Base-by-base conservation (phyloP, 176 grass and related monocot species). In the Raddia distichophylla region DNA sequence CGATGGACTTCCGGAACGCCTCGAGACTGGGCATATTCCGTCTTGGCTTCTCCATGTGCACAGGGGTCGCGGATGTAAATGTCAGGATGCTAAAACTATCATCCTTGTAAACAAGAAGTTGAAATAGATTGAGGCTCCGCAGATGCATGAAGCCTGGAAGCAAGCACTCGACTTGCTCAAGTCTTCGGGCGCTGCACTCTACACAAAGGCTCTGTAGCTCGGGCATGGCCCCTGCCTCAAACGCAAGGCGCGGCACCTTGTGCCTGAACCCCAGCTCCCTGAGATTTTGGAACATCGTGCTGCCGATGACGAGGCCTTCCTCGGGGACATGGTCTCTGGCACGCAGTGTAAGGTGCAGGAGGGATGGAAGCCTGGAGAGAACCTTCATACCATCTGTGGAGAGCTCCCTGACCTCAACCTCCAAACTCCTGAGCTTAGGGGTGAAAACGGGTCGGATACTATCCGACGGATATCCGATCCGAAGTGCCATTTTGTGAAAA, bases 321-420 rank as follows among this genome's bases (percentile, higher is more conserved):
- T 69, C 43, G 1, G 50, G 71, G 14, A 16, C 50, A 8, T 67
- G 32, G 1, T 69, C 2, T 0, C 0, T 0, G 0, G 69, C 42
- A 44, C 50, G 42, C 18, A 84, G 12, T 20, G 10, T 69, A 8
- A 84, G 82, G 52, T 50, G 53, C 42, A 84, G 12, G 42, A 84
- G 53, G 0, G 0, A 77, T 2, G 17, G 18, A 1, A 84, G 40
- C 7, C 7, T 60, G 7, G 52, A 40, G 3, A 84, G 82, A 69
- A 40, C 7, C 0, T 16, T 0, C 12, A 14, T 17, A 12, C 73
- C 82, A 8, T 48, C 43, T 1, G 1, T 20, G 15, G 22, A 6
- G 15, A 77, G 10, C 1, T 4, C 10, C 3, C 37, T 2, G 9
- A 77, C 64, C 0, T 27, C 2, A 6, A 77, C 59, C 0, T 69